Conservation (phyloP, 140 eudicot species). For the Ambrosia hybrid region DNA sequence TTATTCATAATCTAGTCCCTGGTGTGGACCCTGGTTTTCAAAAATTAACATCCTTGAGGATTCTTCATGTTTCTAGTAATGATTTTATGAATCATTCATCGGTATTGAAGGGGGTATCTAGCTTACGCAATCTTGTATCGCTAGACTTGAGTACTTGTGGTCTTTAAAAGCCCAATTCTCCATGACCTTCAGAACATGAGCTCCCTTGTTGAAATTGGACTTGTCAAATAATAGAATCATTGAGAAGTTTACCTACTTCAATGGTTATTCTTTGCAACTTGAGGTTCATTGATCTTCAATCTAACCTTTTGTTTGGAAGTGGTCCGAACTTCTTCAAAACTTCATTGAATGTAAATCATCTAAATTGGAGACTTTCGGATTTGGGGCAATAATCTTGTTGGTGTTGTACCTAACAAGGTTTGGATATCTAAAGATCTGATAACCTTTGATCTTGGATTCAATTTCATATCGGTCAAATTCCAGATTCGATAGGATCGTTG, state of each 20-base stretch:
- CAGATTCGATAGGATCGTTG: slow-evolving; percentile 28
- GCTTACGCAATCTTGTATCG: slow-evolving; percentile 22
- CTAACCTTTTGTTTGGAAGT: slow-evolving; percentile 37
- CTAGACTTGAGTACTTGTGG: slow-evolving; percentile 23
- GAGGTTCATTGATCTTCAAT: slow-evolving; percentile 24
- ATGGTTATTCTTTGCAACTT: slow-evolving; percentile 35
- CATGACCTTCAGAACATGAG: slow-evolving; percentile 30
- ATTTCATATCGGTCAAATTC: slow-evolving; percentile 30
- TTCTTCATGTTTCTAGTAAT: slow-evolving; percentile 23
- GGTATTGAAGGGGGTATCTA: slow-evolving; percentile 23
- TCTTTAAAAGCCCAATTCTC: slow-evolving; percentile 26
- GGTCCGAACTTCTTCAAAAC: slow-evolving; percentile 32
- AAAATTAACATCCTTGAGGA: slow-evolving; percentile 16
- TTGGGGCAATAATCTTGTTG: slow-evolving; percentile 29
- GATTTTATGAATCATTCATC: slow-evolving; percentile 21
- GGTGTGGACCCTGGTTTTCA: slow-evolving; percentile 22
- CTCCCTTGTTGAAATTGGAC: slow-evolving; percentile 35
- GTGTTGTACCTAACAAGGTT: slow-evolving; percentile 21
- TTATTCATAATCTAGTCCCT: slow-evolving; percentile 21
- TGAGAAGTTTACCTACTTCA: slow-evolving; percentile 27
- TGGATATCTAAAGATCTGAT: slow-evolving; percentile 28
- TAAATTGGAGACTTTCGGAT: slow-evolving; percentile 26
- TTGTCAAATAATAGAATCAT: slow-evolving; percentile 26
- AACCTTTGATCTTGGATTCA: slow-evolving; percentile 19
- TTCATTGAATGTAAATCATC: neutral